Conservation (phyloP, 2,329 filamentous ascomycete genomes). For the Verticillium dahliae region DNA sequence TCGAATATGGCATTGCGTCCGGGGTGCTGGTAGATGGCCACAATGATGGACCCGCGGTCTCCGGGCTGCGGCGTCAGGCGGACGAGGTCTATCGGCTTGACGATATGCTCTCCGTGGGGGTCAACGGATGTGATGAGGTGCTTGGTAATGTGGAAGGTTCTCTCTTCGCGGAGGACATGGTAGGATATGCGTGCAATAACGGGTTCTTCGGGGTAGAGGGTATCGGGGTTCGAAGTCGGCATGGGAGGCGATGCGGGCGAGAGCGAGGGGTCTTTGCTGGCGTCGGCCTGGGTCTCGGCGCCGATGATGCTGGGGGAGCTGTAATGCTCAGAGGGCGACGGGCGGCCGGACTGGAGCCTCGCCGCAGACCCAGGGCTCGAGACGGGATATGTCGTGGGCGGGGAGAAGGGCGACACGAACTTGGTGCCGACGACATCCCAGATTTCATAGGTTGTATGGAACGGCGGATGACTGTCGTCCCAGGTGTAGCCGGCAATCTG, state of each 20-base stretch:
- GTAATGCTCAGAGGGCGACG: conserved; percentile 34
- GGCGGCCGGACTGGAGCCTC: conserved; percentile 35
- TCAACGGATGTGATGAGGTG: conserved; percentile 65
- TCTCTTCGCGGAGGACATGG: conserved; percentile 76
- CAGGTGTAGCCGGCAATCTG: conserved; percentile 71
- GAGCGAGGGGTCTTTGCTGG: conserved; percentile 29
- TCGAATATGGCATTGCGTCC: conserved; percentile 67
- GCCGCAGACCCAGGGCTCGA: conserved; percentile 35
- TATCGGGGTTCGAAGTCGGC: conserved; percentile 34
- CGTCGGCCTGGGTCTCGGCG: conserved; percentile 22
- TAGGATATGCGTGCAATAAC: conserved; percentile 79
- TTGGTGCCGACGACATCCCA: conserved; percentile 71
- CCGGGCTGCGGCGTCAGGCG: conserved; percentile 61
- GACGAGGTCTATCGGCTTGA: conserved; percentile 73
- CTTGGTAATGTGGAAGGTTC: conserved; percentile 79
- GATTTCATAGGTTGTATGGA: conserved; percentile 75
- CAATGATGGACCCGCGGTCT: conserved; percentile 65
- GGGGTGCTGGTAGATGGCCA: conserved; percentile 74
- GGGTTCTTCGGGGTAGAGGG: conserved; percentile 52
- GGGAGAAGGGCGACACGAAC: conserved; percentile 43
- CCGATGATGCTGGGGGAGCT: conserved; percentile 24
- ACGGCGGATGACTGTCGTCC: conserved; percentile 57
- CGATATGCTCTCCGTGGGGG: conserved; percentile 67
- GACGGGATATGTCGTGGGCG: conserved; percentile 35
- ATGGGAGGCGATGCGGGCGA: conserved; percentile 26